Conservation (phyloP, 148 eudicot genomes). For the Rhododendron molle region DNA sequence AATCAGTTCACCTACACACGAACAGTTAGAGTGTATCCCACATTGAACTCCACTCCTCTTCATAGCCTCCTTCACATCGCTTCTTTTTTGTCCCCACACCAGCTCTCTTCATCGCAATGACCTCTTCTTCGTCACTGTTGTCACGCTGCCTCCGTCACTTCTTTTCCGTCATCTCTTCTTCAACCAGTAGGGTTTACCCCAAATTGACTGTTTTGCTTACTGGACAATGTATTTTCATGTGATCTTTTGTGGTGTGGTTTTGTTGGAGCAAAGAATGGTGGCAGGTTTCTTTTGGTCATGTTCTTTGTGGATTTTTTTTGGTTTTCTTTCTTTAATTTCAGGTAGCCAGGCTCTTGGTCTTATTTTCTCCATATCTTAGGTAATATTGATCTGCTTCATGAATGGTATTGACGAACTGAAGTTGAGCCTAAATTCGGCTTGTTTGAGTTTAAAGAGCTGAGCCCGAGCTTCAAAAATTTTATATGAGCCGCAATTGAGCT, state of each 20-base stretch:
- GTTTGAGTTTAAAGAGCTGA: background rate
- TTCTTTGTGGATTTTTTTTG: background rate
- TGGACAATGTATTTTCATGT: background rate
- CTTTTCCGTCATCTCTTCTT: background rate
- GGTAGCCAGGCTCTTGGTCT: background rate
- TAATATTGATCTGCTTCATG: too few relatives aligned
- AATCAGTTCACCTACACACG: background rate
- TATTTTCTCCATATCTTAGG: too few relatives aligned
- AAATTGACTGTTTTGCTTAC: background rate
- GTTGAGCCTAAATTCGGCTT: background rate
- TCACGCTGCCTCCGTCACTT: background rate
- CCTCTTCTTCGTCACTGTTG: background rate
- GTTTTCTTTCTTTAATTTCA: background rate
- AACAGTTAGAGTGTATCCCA: background rate
- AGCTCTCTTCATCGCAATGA: background rate
- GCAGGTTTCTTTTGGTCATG: background rate
- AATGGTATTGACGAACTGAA: background rate
- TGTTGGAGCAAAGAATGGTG: background rate
- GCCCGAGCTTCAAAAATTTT: background rate
- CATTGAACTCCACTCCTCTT: background rate
- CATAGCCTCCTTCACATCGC: background rate
- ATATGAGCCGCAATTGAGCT: too few relatives aligned
- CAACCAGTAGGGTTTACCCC: background rate
- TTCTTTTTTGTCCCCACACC: background rate
- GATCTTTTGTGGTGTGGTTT: background rate